A percentile compares a stretch with the other conserved stretches of the same genome.
Evolutionary conservation across 2,329 filamentous ascomycete genomes (phyloP).

Genomic region (Colletotrichum sp.): DNA sequence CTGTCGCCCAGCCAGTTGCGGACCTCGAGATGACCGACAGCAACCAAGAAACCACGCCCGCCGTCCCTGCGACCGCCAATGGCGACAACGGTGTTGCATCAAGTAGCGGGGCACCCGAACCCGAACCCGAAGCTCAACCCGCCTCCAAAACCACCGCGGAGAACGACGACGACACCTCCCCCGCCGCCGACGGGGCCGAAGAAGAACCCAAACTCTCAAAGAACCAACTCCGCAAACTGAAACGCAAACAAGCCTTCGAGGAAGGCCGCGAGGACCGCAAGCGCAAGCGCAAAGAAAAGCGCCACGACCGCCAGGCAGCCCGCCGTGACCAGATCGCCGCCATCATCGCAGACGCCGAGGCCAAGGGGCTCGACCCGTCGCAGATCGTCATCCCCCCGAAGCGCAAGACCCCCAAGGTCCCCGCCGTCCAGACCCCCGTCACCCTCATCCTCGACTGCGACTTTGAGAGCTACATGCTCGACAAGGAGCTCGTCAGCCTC

Average conservation of each 20-base stretch:
- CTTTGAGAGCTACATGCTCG: conserved; percentile 88
- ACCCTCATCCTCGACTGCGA: conserved; percentile 88
- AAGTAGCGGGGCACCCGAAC: background rate
- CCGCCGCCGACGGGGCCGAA: background rate
- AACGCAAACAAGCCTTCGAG: conserved; percentile 76
- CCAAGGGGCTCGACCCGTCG: conserved; percentile 45
- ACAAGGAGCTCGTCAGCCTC: conserved; percentile 84
- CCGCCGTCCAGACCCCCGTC: conserved; percentile 67
- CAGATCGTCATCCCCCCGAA: conserved; percentile 23
- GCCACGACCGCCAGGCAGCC: conserved; percentile 48
- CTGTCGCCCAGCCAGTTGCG: background rate
- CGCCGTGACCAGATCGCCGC: conserved; percentile 55
- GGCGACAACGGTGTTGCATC: background rate
- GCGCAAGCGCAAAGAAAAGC: conserved; percentile 58
- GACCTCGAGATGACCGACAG: background rate
- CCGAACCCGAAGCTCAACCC: background rate
- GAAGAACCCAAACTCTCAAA: conserved; percentile 67
- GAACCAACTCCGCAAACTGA: conserved; percentile 81
- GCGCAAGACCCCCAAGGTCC: conserved; percentile 36
- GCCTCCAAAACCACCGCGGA: background rate
- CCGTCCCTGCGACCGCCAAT: background rate
- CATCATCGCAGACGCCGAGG: conserved; percentile 48
- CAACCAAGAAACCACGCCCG: background rate
- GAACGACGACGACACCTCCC: background rate
- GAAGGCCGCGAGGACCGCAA: conserved; percentile 66